Percentiles rank a stretch among this genome's conserved stretches.
phyloP scores from a whole-genome alignment of 2,329 filamentous ascomycete species.

The Fusarium hainanense region DNA sequence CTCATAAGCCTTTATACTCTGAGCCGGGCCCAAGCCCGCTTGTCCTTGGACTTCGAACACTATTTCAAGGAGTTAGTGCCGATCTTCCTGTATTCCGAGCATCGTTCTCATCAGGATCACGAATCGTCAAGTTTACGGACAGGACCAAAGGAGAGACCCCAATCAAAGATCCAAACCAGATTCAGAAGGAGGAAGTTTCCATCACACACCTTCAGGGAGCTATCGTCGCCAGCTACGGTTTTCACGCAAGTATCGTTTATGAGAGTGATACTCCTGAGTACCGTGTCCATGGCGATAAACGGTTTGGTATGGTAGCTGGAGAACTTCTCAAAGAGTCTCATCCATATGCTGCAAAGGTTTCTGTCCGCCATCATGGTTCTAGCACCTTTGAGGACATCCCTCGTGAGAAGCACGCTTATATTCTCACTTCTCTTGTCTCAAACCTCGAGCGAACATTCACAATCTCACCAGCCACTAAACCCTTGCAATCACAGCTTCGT shows the following conservation, averaged over 20 bases:
- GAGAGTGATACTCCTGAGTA: slow-evolving; percentile 89
- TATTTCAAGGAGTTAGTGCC: slow-evolving; percentile 67
- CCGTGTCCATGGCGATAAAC: slow-evolving; percentile 77
- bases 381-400: slow-evolving; percentile 45
- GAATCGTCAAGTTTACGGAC: slow-evolving; percentile 55
- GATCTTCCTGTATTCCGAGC: slow-evolving; percentile 72
- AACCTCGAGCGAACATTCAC: slow-evolving; percentile 84
- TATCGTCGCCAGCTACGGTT: slow-evolving; percentile 89
- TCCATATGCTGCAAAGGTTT: slow-evolving; percentile 60
- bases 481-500: slow-evolving; percentile 76
- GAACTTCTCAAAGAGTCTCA: slow-evolving; percentile 72
- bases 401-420: slow-evolving; percentile 74
- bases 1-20: slow-evolving; percentile 68
- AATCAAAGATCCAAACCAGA: slow-evolving; percentile 11
- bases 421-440: slow-evolving; percentile 80
- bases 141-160: slow-evolving; percentile 10
- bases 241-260: slow-evolving; percentile 89
- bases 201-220: slow-evolving; percentile 71
- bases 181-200: slow-evolving; percentile 47
- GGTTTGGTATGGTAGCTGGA: slow-evolving; percentile 87
- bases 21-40: slow-evolving; percentile 53
- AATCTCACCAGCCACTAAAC: slow-evolving; percentile 78
- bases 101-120: slow-evolving; percentile 68
- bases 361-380: slow-evolving; percentile 43
- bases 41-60: slow-evolving; percentile 64